A percentile compares a stretch with the other conserved stretches of the same genome.
Evolutionary conservation across 805 yeast genomes (phyloP).

Genomic region (Kregervanrija delftensis): DNA sequence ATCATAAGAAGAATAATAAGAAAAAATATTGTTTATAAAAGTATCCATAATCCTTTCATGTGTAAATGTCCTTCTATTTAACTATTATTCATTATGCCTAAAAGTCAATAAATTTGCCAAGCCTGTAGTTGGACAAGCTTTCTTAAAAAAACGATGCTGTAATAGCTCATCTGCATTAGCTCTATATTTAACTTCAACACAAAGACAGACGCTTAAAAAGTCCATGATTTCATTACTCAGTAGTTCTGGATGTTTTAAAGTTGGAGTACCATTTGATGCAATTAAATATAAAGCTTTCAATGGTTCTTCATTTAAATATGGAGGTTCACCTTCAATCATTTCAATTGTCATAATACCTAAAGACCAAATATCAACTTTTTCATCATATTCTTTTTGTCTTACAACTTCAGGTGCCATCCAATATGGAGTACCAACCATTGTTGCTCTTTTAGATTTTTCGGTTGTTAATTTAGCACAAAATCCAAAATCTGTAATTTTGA

Average conservation of each 20-base stretch:
- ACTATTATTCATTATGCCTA: constrained; percentile 10
- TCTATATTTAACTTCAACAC: constrained; percentile 89
- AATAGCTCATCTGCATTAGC: constrained; percentile 86
- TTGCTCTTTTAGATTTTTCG: constrained; percentile 78
- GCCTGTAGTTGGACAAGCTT: constrained; percentile 54
- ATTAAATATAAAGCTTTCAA: constrained; percentile 87
- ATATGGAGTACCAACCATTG: constrained; percentile 99
- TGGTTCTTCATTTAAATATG: constrained; percentile 93
- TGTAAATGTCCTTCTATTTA: neutral
- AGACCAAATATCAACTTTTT: constrained; percentile 97
- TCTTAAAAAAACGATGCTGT: constrained; percentile 63
- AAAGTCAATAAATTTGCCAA: constrained; percentile 49
- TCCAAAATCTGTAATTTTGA: constrained; percentile 91
- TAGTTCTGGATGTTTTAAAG: constrained; percentile 72
- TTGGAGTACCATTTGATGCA: constrained; percentile 96
- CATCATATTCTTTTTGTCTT: constrained; percentile 89
- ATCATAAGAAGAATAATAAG: neutral
- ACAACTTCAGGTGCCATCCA: constrained; percentile 99
- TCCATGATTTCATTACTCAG: constrained; percentile 73
- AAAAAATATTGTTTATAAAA: neutral
- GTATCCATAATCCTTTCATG: neutral
- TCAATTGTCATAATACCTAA: constrained; percentile 97
- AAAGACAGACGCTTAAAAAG: constrained; percentile 82
- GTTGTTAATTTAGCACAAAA: constrained; percentile 93
- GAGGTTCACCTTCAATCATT: constrained; percentile 99